Evolutionary conservation across 192 early-diverging fungal genomes (phyloP).

Genomic region (Umbelopsis isabellina): DNA sequence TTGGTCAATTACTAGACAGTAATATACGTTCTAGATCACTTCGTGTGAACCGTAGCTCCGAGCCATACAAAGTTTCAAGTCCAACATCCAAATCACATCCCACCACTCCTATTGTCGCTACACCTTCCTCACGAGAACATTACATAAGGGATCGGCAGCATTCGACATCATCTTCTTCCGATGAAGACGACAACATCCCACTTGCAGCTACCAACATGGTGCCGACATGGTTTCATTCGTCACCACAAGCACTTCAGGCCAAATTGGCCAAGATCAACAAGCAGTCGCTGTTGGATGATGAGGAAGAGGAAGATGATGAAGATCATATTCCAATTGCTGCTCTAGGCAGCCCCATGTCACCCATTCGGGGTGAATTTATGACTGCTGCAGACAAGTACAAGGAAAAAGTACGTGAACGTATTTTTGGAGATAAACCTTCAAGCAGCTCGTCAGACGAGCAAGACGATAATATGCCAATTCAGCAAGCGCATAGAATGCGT

Average conservation of each 20-base stretch:
- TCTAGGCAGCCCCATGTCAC: slow-evolving; percentile 1
- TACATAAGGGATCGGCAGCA: not conserved
- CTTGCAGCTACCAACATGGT: not conserved
- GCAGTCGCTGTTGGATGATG: slow-evolving; percentile 28
- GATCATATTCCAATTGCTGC: slow-evolving; percentile 32
- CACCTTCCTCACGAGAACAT: slow-evolving; percentile 20
- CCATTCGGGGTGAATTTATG: slow-evolving; percentile 18
- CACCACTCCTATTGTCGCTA: not conserved
- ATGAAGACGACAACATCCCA: slow-evolving; percentile 7
- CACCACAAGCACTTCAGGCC: not conserved
- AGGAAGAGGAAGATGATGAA: slow-evolving; percentile 38
- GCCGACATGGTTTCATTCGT: not conserved
- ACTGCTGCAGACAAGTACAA: slow-evolving; percentile 35
- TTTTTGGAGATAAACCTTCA: not conserved
- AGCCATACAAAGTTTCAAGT: not conserved
- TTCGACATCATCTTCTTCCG: not conserved
- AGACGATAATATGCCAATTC: slow-evolving; percentile 13
- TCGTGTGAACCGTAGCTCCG: not conserved
- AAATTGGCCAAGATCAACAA: slow-evolving; percentile 17
- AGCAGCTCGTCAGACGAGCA: slow-evolving; percentile 4
- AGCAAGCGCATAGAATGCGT: not conserved
- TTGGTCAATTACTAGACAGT: too few relatives aligned
- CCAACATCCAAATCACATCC: not conserved
- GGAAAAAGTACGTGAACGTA: slow-evolving; percentile 31
- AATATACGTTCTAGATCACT: not conserved